Base-by-base conservation (phyloP, 2,329 filamentous ascomycete genomes). In the Colletotrichum destructivum region DNA sequence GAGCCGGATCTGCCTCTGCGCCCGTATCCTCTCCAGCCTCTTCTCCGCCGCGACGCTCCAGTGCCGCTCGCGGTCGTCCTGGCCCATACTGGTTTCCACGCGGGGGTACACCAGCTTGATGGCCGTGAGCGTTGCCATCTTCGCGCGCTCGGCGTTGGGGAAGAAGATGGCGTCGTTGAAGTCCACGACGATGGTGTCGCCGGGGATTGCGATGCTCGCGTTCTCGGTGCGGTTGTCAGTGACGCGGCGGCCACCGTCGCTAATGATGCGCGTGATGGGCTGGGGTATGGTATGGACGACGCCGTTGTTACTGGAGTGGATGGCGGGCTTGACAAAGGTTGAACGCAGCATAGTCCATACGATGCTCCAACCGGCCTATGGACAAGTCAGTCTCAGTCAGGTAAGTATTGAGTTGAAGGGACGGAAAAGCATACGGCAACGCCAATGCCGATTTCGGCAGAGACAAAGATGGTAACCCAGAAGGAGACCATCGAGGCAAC, bases 401-500 rank as follows among this genome's bases (percentile, higher is more conserved):
- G 15, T 8, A 21, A 26, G 11, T 8, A 2, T 13, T 12, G n/a
- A 42, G 31, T 35, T 35, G 7, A 35, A 35, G 31, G 8, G 18
- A 42, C 2, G n/a, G 4, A 2, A 3, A 21, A 52, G 31, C 46
- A 26, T 40, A 62, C 89, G 0, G 89, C 86, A 31, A 82, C 81
- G 26, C 84, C 89, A 56, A 92, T 90, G 13, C 90, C 90, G 42
- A 89, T 84, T 74, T 91, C 88, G 1, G 88, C 88, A 0, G 86
- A 88, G 2, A 88, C 86, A 75, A 92, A 91, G 16, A 92, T 84
- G 0, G 89, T 90, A 4, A 92, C 83, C 88, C 90, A 92, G 76
- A 92, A 88, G 7, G 89, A 86, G 42, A 92, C 83, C 86, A 91
- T 90, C 31, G 88, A 86, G 0, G 88, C 87, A 64, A 89, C 85